Evolutionary conservation across 257 asterid species (phyloP), one percentile per base, ranked within the genome.

Genomic region (Pogostemon cablin): DNA sequence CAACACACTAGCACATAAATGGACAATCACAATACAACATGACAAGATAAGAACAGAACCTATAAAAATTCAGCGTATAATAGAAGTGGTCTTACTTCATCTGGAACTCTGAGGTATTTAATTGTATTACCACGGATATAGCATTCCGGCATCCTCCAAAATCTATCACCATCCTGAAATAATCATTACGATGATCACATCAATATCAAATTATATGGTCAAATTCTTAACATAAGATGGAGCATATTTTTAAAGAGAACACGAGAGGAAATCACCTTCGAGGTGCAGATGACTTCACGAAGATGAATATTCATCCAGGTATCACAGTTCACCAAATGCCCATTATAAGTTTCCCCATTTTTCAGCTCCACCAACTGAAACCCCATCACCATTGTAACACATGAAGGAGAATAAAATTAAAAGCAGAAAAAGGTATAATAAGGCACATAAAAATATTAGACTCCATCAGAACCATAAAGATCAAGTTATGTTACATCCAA

Each of bases 221-320:
- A 10, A 9, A 50, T 6, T 0, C 35, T 38, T 10, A 35, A 44
- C n/a, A 15, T 17, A 57, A 7, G 52, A 41, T 7, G 32, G 32
- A 25, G 32, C 32, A 25, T 25, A 25, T 25, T 25, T 25, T 25
- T 25, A 25, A 25, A 25, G 32, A 25, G 32, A 25, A 25, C 32
- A 25, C 32, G 1, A 1, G 32, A 25, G 32, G 32, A 25, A 25
- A 25, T 25, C 32, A 25, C 32, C 32, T 25, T 25, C 32, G 98
- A 93, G 48, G 98, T 93, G 72, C 98, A 90, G 67, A 93, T 93
- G 77, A 93, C 98, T 86, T 93, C 98, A 44, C 98, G 98, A 15
- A 93, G 97, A 86, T 93, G 98, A 82, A 93, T 93, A 79, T 93
- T 93, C 98, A 93, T 93, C 98, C 98, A 93, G 46, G 98, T 93